A percentile compares a stretch with the other conserved stretches of the same genome.
These are phyloP conservation scores for Periglandula ipomoeae DNA, from an alignment of 2,329 filamentous ascomycete genomes.

Conservation along the genomic window DNA sequence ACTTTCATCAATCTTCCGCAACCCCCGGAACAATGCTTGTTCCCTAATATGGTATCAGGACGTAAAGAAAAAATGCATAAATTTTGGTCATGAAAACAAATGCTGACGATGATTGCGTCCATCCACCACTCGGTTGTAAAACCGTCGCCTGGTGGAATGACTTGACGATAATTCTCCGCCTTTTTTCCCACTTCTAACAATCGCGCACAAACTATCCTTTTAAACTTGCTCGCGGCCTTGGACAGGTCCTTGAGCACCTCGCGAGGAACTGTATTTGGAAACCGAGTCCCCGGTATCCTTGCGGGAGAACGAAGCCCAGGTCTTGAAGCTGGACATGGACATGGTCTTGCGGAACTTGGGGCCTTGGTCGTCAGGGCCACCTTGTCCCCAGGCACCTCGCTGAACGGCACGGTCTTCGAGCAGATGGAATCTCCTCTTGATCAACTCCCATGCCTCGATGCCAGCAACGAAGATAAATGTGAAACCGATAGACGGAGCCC, in stretches of 20 bases:
- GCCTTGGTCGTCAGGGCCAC: slow-evolving; percentile 36
- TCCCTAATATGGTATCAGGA: too few relatives aligned
- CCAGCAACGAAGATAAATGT: slow-evolving; percentile 56
- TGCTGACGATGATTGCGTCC: background rate
- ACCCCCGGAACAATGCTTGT: too few relatives aligned
- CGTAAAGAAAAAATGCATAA: too few relatives aligned
- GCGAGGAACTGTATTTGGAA: slow-evolving; percentile 17
- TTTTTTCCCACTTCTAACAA: too few relatives aligned
- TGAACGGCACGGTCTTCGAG: slow-evolving; percentile 43
- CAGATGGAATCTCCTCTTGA: slow-evolving; percentile 48
- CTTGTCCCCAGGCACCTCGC: slow-evolving; percentile 43
- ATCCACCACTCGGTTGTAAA: background rate
- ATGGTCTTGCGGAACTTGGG: slow-evolving; percentile 38
- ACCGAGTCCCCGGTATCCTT: slow-evolving; percentile 31
- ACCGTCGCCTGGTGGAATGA: background rate
- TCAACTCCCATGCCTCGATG: slow-evolving; percentile 63
- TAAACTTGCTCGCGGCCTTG: slow-evolving; percentile 6
- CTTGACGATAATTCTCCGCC: too few relatives aligned
- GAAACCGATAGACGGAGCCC: slow-evolving; percentile 57
- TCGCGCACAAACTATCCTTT: background rate
- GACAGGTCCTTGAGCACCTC: slow-evolving; percentile 7
- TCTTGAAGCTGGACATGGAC: slow-evolving; percentile 43
- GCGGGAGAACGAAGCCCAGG: slow-evolving; percentile 33
- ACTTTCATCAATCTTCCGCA: too few relatives aligned
- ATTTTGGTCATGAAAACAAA: background rate